Conservation (phyloP, 768 basidiomycete genomes). For the Leccinum longicurvipes region DNA sequence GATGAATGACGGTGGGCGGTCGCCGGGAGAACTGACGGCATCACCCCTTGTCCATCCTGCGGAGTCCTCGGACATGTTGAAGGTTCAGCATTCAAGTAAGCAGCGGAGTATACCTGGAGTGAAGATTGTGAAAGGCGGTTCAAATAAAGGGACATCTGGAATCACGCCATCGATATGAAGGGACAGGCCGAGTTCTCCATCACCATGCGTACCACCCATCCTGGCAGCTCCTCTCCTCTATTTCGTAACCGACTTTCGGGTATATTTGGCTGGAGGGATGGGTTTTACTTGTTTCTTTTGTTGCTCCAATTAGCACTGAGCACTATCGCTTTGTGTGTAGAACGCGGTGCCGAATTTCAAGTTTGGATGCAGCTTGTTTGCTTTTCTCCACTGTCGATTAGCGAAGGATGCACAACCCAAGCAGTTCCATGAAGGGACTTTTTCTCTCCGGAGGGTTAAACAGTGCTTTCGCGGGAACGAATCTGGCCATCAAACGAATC, state of each 20-base stretch:
- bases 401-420: background rate
- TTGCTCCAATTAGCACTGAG: conserved; percentile 4
- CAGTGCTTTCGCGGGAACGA: conserved; percentile 18
- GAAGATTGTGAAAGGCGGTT: conserved; percentile 28
- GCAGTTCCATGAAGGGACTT: background rate
- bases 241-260: conserved; percentile 9
- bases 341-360: background rate
- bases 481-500: conserved; percentile 10
- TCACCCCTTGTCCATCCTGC: conserved; percentile 2
- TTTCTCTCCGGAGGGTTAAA: background rate
- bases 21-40: background rate
- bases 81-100: conserved; percentile 15
- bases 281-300: conserved; percentile 1
- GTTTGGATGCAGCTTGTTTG: background rate
- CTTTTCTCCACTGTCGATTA: background rate
- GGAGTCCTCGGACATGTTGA: conserved; percentile 15
- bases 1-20: conserved; percentile 1
- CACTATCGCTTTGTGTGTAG: background rate
- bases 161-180: conserved; percentile 9
- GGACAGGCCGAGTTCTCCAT: conserved; percentile 2
- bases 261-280: background rate
- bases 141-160: conserved; percentile 12
- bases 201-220: background rate
- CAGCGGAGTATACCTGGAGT: conserved; percentile 32
- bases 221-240: background rate